These are phyloP conservation scores for Coemansia sp. DNA, from an alignment of 192 early-diverging fungal genomes.

Conservation along the genomic window DNA sequence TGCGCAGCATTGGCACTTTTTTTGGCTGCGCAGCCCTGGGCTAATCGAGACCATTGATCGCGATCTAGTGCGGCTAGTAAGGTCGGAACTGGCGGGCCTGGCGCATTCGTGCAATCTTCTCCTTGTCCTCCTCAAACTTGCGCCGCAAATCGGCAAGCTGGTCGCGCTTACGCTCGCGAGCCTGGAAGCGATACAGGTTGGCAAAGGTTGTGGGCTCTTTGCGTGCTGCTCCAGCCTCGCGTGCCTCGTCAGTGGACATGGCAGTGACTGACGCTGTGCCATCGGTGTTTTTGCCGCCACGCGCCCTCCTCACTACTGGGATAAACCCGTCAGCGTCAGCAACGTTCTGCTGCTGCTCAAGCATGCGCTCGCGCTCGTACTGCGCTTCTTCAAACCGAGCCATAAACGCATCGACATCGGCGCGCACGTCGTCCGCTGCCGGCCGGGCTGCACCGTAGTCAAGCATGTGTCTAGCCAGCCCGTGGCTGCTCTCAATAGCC, in stretches of 20 bases:
- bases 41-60: not conserved
- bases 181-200: conserved; percentile 96
- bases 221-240: conserved; percentile 60
- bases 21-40: conserved; percentile 9
- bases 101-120: conserved; percentile 75
- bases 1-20: not conserved
- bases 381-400: conserved; percentile 74
- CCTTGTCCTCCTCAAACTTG: conserved; percentile 93
- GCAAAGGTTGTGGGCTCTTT: conserved; percentile 66
- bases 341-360: conserved; percentile 66
- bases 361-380: conserved; percentile 63
- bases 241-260: conserved; percentile 57
- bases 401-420: conserved; percentile 72
- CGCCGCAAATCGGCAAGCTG: conserved; percentile 84
- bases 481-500: conserved; percentile 30
- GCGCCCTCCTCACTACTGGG: conserved; percentile 70
- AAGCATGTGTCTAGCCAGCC: conserved; percentile 37
- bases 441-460: conserved; percentile 49
- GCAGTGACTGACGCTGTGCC: conserved; percentile 64
- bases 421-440: conserved; percentile 52
- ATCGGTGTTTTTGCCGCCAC: conserved; percentile 65
- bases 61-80: conserved; percentile 57
- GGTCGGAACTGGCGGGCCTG: conserved; percentile 81
- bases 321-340: conserved; percentile 95
- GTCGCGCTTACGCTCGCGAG: conserved; percentile 85